These are phyloP conservation scores for Oryza australiensis DNA, from an alignment of 176 grass and related monocot genomes.

Conservation along the genomic window DNA sequence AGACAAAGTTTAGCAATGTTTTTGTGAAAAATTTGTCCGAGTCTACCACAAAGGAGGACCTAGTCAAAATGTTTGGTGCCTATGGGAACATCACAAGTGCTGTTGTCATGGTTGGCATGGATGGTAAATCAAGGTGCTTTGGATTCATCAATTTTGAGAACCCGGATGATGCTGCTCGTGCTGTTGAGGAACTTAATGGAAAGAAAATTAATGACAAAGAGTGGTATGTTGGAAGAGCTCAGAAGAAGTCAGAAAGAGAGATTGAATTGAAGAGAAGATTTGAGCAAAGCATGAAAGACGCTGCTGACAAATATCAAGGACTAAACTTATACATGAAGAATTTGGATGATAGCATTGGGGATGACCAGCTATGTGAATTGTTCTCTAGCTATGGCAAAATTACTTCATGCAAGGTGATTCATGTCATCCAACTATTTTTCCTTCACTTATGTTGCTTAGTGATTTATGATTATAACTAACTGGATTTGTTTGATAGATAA, in stretches of 20 bases:
- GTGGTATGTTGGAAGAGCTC: slow-evolving; percentile 81
- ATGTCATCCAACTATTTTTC: neutral
- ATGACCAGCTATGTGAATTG: slow-evolving; percentile 74
- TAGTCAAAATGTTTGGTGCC: slow-evolving; percentile 59
- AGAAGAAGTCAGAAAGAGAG: slow-evolving; percentile 86
- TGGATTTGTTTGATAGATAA: slow-evolving; percentile 57
- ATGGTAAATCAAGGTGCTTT: slow-evolving; percentile 89
- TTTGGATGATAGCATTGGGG: slow-evolving; percentile 79
- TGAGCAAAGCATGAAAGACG: slow-evolving; percentile 80
- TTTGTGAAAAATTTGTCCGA: slow-evolving; percentile 90
- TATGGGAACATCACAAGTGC: slow-evolving; percentile 86
- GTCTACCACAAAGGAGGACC: slow-evolving; percentile 72
- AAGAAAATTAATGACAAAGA: slow-evolving; percentile 83
- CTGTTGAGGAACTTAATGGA: slow-evolving; percentile 79
- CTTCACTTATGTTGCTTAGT: neutral
- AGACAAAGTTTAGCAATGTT: slow-evolving; percentile 80
- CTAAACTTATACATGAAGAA: slow-evolving; percentile 93
- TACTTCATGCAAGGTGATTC: slow-evolving; percentile 84
- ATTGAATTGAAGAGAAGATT: slow-evolving; percentile 77
- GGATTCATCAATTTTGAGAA: slow-evolving; percentile 85
- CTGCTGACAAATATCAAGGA: slow-evolving; percentile 77
- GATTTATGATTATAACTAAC: slow-evolving; percentile 11
- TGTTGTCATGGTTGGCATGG: slow-evolving; percentile 64
- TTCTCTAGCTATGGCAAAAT: slow-evolving; percentile 78
- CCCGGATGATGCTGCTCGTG: slow-evolving; percentile 61